Evolutionary conservation across 768 basidiomycete genomes (phyloP), one percentile per base, ranked within the genome.

Genomic region (Pleurotus djamor): DNA sequence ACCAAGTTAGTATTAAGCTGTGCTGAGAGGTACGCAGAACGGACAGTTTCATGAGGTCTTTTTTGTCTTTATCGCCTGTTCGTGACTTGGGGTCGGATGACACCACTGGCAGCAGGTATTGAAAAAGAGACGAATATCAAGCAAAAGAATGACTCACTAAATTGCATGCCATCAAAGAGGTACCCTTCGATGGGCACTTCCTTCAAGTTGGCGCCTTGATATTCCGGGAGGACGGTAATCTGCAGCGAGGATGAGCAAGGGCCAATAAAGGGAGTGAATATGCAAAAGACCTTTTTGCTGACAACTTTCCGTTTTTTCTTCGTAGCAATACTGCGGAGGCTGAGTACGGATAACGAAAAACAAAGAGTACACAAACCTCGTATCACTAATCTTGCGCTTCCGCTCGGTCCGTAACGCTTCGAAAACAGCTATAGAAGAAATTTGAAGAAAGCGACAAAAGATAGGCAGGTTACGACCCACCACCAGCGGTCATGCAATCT

Each of bases 141-240:
- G 17, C 4, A 49, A 9, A 17, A 7, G 50, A 17, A 34, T 21
- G 50, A 52, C 89, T 67, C 55, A 96, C 96, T 86, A 67, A 98
- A 96, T 56, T 80, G 90, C 74, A 88, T 79, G 28, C 82, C 89
- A 12, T 83, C 74, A 65, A 98, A 93, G 14, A 97, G 69, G 32
- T 85, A 74, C 4, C 83, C 83, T 64, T 87, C 79, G 5, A 86
- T 78, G 41, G 80, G 63, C 17, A 93, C 78, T 5, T 83, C 81
- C 63, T 81, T 83, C 10, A 87, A 71, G 56, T 83, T 83, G n/a
- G 84, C 77, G 1, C 89, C 89, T 60, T 81, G 76, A 65, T 88
- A 89, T 65, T 83, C 85, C 2, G 86, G 83, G 36, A 91, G 76
- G n/a, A 89, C 73, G 5, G 72, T 74, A 1, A 81, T 74, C 90